These are phyloP conservation scores for Jimgerdemannia flammicorona DNA, from an alignment of 192 early-diverging fungal species.

Conservation along the genomic window DNA sequence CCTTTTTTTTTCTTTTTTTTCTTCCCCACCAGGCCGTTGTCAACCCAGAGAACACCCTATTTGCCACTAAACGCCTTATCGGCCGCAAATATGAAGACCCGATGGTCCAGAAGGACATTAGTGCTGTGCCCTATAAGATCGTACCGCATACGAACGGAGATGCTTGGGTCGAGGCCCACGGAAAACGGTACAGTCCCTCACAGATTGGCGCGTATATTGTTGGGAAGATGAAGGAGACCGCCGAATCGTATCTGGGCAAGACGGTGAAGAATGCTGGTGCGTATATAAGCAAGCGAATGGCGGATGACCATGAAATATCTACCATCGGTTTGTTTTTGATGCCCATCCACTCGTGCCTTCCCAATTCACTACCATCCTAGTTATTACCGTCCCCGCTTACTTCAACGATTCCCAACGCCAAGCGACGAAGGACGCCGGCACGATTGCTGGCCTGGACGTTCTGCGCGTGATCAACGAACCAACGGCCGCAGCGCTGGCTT, in stretches of 20 bases:
- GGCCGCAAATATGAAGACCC: constrained; percentile 89
- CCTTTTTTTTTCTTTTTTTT: too few species aligned
- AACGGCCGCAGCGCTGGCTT: constrained; percentile 83
- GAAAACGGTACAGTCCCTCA: constrained; percentile 92
- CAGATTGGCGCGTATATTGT: constrained; percentile 97
- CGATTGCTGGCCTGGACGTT: constrained; percentile 78
- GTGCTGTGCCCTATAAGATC: constrained; percentile 93
- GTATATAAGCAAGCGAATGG: too few species aligned
- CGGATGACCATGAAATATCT: too few species aligned
- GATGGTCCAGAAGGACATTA: constrained; percentile 87
- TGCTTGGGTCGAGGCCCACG: constrained; percentile 95
- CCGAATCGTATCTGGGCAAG: constrained; percentile 76
- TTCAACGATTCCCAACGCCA: constrained; percentile 89
- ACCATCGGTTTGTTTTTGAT: too few species aligned
- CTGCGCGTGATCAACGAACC: constrained; percentile 85
- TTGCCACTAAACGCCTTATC: constrained; percentile 96
- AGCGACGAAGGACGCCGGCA: constrained; percentile 83
- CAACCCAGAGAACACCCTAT: constrained; percentile 98
- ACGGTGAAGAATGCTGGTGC: constrained; percentile 70
- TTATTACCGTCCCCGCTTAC: constrained; percentile 91
- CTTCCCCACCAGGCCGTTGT: constrained; percentile 69
- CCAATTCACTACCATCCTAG: constrained; percentile 32
- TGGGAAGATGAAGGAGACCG: constrained; percentile 99
- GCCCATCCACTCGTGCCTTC: too few species aligned
- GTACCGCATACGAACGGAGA: constrained; percentile 93